These are phyloP conservation scores for Fraxinus floribunda DNA, from an alignment of 305 asterid species.

Conservation along the genomic window DNA sequence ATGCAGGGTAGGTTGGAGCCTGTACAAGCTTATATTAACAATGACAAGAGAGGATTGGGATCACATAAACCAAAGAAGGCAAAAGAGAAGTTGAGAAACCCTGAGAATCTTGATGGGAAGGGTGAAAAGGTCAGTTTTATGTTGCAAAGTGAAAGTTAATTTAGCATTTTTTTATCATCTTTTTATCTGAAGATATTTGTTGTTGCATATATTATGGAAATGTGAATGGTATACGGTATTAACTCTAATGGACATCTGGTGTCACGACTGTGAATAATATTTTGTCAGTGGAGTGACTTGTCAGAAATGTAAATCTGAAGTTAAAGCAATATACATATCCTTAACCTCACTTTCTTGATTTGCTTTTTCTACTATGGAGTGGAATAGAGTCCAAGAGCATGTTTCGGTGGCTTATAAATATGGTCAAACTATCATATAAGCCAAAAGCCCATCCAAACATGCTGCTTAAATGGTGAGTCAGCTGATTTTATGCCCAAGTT, in stretches of 20 bases:
- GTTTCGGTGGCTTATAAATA: not conserved
- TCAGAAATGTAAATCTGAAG: not conserved
- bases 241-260: not conserved
- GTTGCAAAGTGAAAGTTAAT: not conserved
- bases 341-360: not conserved
- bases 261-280: not conserved
- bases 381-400: not conserved
- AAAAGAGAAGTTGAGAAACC: conserved; percentile 23
- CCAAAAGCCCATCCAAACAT: not conserved
- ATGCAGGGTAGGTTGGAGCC: conserved; percentile 94
- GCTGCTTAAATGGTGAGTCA: not conserved
- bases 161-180: not conserved
- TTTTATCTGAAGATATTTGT: not conserved
- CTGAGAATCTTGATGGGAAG: conserved; percentile 23
- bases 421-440: not conserved
- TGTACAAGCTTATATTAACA: conserved; percentile 60
- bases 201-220: conserved; percentile 14
- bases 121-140: conserved; percentile 38
- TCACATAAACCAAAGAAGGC: conserved; percentile 60
- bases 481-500: not conserved
- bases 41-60: conserved; percentile 80
- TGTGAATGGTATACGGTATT: not conserved
- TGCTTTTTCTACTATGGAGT: not conserved
- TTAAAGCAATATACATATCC: not conserved
- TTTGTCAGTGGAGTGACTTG: not conserved